These are phyloP conservation scores for Moesziomyces globuligerus DNA, from an alignment of 1,284 basidiomycete genomes.

Conservation along the genomic window DNA sequence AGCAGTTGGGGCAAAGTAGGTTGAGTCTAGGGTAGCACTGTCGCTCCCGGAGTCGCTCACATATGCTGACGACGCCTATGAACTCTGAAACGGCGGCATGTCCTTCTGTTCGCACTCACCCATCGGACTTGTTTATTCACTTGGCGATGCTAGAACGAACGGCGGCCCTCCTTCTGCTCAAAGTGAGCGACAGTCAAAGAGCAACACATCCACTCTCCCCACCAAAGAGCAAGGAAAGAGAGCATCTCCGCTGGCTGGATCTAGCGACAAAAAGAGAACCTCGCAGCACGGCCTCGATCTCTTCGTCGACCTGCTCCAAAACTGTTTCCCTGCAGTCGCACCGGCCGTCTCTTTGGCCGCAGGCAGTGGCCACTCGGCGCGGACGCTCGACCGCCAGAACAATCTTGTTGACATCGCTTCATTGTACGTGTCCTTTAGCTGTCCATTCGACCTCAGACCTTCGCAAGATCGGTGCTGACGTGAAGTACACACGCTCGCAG, in stretches of 20 bases:
- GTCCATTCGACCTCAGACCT: too few species aligned
- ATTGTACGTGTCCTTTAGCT: slow-evolving; percentile 1
- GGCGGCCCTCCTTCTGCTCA: not conserved
- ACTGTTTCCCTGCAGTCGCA: slow-evolving; percentile 22
- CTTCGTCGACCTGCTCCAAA: slow-evolving; percentile 9
- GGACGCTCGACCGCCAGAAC: not conserved
- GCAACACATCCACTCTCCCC: not conserved
- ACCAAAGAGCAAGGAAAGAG: not conserved
- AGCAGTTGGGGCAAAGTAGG: too few species aligned
- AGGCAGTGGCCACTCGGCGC: slow-evolving; percentile 1
- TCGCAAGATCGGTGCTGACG: too few species aligned
- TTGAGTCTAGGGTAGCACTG: too few species aligned
- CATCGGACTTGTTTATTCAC: too few species aligned
- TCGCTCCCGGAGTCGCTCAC: too few species aligned
- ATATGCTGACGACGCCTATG: too few species aligned
- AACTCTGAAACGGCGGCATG: too few species aligned
- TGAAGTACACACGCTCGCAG: not conserved
- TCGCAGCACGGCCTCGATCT: slow-evolving; percentile 4
- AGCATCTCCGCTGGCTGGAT: not conserved
- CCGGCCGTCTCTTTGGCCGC: slow-evolving; percentile 16
- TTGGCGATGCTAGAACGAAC: too few species aligned
- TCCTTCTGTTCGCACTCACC: too few species aligned
- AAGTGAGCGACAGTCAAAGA: not conserved
- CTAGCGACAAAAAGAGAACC: not conserved
- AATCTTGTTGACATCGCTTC: slow-evolving; percentile 12